Evolutionary conservation across 441 rosid species (phyloP).

Genomic region (Gossypium aridum): DNA sequence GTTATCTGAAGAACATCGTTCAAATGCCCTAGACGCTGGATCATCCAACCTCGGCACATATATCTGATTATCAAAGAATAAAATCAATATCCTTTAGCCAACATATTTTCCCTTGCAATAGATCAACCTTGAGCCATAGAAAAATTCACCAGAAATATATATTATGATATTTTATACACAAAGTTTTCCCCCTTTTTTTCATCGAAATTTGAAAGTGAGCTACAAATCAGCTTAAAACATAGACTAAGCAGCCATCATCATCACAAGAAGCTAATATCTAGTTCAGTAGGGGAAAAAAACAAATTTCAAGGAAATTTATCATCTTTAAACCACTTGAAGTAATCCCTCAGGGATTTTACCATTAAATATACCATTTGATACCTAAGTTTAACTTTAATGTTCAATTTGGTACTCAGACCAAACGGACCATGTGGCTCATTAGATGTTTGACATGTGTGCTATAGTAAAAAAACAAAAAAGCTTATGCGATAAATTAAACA

Average conservation of each 20-base stretch:
- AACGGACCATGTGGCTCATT: no score
- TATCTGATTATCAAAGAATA: slow-evolving; percentile 30
- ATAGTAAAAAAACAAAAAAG: no score
- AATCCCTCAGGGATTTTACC: background rate
- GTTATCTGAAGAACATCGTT: slow-evolving; percentile 63
- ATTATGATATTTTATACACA: background rate
- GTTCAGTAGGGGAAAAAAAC: background rate
- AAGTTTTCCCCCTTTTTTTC: background rate
- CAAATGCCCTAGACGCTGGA: slow-evolving; percentile 43
- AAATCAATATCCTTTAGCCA: background rate
- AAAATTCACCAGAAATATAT: background rate
- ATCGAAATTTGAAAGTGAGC: background rate
- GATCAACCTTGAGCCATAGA: background rate
- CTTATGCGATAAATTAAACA: no score
- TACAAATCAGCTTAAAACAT: background rate
- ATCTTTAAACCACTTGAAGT: background rate
- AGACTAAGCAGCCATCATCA: background rate
- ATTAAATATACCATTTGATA: background rate
- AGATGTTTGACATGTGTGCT: no score
- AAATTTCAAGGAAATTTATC: background rate
- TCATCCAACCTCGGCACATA: slow-evolving; percentile 58
- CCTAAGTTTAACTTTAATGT: no score
- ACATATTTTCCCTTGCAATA: background rate
- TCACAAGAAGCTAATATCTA: background rate
- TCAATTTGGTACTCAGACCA: no score